Conservation (phyloP, 495 filamentous ascomycete species). For the Parathielavia appendiculata region DNA sequence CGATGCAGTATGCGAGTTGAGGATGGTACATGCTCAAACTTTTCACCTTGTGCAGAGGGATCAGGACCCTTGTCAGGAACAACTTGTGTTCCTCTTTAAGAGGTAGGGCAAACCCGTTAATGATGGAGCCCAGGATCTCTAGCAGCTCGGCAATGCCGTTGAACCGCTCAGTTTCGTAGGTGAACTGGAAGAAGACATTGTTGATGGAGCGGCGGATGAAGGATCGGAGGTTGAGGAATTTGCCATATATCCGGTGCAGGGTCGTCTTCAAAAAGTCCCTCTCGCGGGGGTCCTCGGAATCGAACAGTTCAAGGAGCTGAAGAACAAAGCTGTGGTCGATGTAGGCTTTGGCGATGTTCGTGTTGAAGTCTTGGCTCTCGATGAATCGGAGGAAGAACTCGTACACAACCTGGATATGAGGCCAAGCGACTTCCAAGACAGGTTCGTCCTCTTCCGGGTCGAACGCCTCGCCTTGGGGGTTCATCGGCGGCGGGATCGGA, state of each 20-base stretch:
- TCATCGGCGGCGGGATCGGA: slow-evolving; percentile 93
- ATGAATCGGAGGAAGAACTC: slow-evolving; percentile 99
- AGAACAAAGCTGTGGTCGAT: slow-evolving; percentile 98
- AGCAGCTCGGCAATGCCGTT: slow-evolving; percentile 96
- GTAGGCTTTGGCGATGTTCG: slow-evolving; percentile 97
- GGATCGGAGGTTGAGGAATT: slow-evolving; percentile 95
- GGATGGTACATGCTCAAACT: slow-evolving; percentile 99
- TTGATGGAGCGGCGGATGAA: slow-evolving; percentile 98
- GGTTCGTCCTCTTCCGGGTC: slow-evolving; percentile 98
- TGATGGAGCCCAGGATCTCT: slow-evolving; percentile 96
- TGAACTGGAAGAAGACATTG: slow-evolving; percentile 99
- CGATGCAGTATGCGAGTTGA: slow-evolving; percentile 97
- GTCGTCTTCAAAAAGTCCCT: slow-evolving; percentile 98
- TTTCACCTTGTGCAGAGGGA: slow-evolving; percentile 97
- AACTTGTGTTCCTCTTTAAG: slow-evolving; percentile 99
- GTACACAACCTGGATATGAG: slow-evolving; percentile 98
- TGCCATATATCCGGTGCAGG: slow-evolving; percentile 95
- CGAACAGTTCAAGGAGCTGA: slow-evolving; percentile 95
- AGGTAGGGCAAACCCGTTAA: slow-evolving; percentile 96
- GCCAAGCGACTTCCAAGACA: slow-evolving; percentile 97
- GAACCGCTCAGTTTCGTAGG: slow-evolving; percentile 97
- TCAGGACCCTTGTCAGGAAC: slow-evolving; percentile 87
- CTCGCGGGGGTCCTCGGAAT: slow-evolving; percentile 96
- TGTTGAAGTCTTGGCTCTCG: slow-evolving; percentile 99
- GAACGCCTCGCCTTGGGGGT: slow-evolving; percentile 96